Conservation (phyloP, 371 early-diverging fungal species). For the Mortierella sp. region DNA sequence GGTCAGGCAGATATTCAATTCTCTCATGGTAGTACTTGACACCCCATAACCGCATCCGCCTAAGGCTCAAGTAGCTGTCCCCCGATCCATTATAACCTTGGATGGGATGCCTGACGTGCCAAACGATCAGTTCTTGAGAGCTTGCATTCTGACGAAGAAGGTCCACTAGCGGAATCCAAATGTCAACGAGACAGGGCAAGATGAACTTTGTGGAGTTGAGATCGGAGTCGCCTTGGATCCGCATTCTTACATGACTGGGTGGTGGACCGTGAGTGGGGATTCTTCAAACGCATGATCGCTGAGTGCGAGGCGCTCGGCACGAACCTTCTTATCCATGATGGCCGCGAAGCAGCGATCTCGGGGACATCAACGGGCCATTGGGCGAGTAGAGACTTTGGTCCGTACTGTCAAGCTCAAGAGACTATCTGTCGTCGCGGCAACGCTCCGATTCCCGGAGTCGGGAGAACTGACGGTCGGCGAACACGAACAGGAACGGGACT, state of each 20-base stretch:
- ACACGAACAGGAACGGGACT: constrained; percentile 10
- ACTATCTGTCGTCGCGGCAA: constrained; percentile 8
- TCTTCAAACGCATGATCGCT: constrained; percentile 14
- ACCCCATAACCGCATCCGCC: no score
- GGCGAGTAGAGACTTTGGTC: constrained; percentile 12
- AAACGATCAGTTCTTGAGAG: no score
- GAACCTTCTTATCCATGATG: constrained; percentile 19
- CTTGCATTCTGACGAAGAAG: no score
- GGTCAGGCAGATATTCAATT: no score
- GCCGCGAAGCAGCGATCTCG: constrained; percentile 9
- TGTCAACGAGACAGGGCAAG: no score
- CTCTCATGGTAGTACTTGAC: no score
- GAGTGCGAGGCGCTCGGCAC: constrained; percentile 22
- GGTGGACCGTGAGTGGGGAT: constrained; percentile 14
- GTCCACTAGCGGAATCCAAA: no score
- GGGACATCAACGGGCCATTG: constrained; percentile 11
- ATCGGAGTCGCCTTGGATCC: constrained; percentile 9
- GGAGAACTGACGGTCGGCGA: constrained; percentile 11
- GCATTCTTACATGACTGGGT: constrained; percentile 19
- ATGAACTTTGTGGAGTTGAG: no score
- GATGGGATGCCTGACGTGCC: no score
- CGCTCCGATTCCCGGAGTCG: constrained; percentile 15
- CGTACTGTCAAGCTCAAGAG: constrained; percentile 18
- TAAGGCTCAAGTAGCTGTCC: no score
- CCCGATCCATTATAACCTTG: no score